Evolutionary conservation across 116 monocot species (phyloP), one percentile per base, ranked within the genome.

Genomic region (Phalaenopsis hybrid): DNA sequence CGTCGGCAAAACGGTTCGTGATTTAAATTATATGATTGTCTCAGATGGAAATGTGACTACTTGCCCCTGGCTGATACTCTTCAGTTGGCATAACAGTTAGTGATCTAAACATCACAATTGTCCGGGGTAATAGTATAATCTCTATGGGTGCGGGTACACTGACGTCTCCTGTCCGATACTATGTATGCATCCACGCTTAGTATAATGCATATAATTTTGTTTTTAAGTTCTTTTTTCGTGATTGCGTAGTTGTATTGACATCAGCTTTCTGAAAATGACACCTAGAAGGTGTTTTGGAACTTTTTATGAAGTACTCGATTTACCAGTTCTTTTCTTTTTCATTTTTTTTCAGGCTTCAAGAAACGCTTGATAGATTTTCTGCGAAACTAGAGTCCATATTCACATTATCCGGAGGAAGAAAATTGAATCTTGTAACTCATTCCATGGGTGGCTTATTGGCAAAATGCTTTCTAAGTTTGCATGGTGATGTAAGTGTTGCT

Each of bases 401-500:
- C 74, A 88, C 34, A 68, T 82, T 86, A 58, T 88, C 94, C 63
- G 99, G 99, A 79, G 90, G 90, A 16, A 99, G 82, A 78, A 99
- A 95, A 86, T 51, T 99, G 57, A 94, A 84, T 51, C 74, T 99
- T 77, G 88, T 95, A 83, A 88, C 94, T 70, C 99, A 99, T 76
- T 99, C 99, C 28, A 99, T 99, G 99, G 99, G 99, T 49, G 99
- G 95, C 34, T 81, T 99, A 67, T 89, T 99, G 20, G 95, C 93
- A 55, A 99, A 91, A 84, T 99, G 99, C 79, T 99, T 94, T 83
- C 80, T 99, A 85, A 84, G 74, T 80, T 87, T 95, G 18, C 88
- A 94, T 74, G 79, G 81, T 89, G 92, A 94, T 83, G 99, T 99
- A 85, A 88, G 84, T 41, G 80, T 25, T 80, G 82, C 15, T 23